These are phyloP conservation scores for Grosmannia serpens DNA, from an alignment of 2,329 filamentous ascomycete genomes.

Conservation along the genomic window DNA sequence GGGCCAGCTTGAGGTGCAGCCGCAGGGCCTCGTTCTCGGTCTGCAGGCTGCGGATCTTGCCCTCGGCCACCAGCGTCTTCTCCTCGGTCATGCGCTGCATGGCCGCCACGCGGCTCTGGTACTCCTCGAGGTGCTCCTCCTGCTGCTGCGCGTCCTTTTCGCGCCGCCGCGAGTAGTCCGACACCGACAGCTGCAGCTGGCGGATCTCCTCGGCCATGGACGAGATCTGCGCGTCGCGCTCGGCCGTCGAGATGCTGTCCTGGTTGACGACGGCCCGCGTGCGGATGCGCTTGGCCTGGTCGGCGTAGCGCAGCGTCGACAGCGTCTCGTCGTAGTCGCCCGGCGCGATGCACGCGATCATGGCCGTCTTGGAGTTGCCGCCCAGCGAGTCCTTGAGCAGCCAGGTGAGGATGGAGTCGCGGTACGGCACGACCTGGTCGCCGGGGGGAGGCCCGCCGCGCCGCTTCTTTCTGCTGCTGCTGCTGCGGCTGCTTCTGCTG, in stretches of 20 bases:
- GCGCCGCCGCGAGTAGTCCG: slow-evolving; percentile 49
- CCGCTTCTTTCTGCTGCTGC: slow-evolving; percentile 15
- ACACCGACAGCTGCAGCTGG: slow-evolving; percentile 63
- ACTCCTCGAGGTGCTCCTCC: slow-evolving; percentile 82
- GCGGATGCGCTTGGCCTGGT: slow-evolving; percentile 94
- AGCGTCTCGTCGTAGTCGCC: slow-evolving; percentile 95
- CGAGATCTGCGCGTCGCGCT: slow-evolving; percentile 85
- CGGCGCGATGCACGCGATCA: slow-evolving; percentile 96
- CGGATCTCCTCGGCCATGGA: slow-evolving; percentile 96
- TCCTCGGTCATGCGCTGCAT: slow-evolving; percentile 98
- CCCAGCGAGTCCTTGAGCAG: slow-evolving; percentile 90
- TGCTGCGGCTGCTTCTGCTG: slow-evolving; percentile 42
- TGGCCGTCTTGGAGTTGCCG: slow-evolving; percentile 95
- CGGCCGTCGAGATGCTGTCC: slow-evolving; percentile 81
- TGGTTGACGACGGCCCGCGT: slow-evolving; percentile 93
- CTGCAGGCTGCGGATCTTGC: slow-evolving; percentile 82
- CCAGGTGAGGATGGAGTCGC: slow-evolving; percentile 76
- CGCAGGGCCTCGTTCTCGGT: slow-evolving; percentile 85
- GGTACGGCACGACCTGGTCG: slow-evolving; percentile 75
- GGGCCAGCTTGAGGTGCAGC: slow-evolving; percentile 75
- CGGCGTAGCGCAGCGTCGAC: slow-evolving; percentile 89
- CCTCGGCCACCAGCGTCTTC: slow-evolving; percentile 76
- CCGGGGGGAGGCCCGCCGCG: slow-evolving; percentile 28
- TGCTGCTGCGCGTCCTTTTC: slow-evolving; percentile 64
- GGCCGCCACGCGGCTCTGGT: slow-evolving; percentile 76